phyloP scores from a whole-genome alignment of 2,329 filamentous ascomycete genomes.

The Aspergillus quadricinctus region DNA sequence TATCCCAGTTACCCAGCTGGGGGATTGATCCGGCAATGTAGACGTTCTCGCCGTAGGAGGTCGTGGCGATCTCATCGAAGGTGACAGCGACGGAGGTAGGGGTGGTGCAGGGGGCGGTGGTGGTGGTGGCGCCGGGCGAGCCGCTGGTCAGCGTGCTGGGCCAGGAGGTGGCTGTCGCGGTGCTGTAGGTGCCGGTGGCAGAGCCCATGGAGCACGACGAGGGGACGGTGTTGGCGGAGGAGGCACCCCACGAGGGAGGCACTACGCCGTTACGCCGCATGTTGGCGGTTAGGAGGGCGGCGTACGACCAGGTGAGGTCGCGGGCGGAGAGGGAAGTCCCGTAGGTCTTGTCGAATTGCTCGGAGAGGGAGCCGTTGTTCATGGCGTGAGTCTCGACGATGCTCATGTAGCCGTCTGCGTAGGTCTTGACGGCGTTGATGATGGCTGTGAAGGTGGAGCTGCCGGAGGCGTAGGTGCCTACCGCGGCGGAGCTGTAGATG shows the following conservation, averaged over 20 bases:
- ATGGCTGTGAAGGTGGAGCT: constrained; percentile 52
- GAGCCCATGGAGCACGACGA: constrained; percentile 26
- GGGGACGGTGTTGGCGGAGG: constrained; percentile 28
- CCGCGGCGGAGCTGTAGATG: constrained; percentile 53
- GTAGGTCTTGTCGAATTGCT: constrained; percentile 37
- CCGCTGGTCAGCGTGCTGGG: constrained; percentile 23
- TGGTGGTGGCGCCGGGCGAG: constrained; percentile 6
- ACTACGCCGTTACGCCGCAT: constrained; percentile 29
- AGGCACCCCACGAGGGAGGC: constrained; percentile 33
- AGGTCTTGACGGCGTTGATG: constrained; percentile 57
- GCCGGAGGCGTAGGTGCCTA: constrained; percentile 62
- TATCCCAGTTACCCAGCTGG: constrained; percentile 61
- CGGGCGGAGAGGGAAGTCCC: constrained; percentile 35
- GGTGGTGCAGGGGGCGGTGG: constrained; percentile 10
- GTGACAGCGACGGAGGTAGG: constrained; percentile 54
- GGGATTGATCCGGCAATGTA: constrained; percentile 59
- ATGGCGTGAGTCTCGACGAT: constrained; percentile 34
- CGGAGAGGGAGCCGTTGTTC: constrained; percentile 32
- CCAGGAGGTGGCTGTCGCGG: constrained; percentile 30
- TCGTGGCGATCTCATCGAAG: constrained; percentile 57
- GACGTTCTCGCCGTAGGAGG: constrained; percentile 60
- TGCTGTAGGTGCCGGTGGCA: constrained; percentile 31
- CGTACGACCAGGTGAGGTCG: constrained; percentile 46
- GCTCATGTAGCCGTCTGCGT: constrained; percentile 55
- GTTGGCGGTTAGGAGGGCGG: constrained; percentile 37